Percentiles rank a stretch among this genome's conserved stretches.
phyloP scores from a whole-genome alignment of 345 rosid species.

The Draba incana region DNA sequence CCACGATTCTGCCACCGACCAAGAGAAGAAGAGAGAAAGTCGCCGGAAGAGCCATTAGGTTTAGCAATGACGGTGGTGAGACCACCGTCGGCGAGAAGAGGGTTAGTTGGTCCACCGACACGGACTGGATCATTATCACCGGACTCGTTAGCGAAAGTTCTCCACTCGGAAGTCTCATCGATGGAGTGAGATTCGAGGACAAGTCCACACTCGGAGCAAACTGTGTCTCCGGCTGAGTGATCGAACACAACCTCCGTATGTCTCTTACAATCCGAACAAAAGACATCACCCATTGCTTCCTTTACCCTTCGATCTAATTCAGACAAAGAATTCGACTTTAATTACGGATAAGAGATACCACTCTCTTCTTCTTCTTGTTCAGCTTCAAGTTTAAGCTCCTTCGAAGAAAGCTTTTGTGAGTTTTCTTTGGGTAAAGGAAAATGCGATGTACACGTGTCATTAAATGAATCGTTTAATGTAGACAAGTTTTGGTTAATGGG shows the following conservation, averaged over 20 bases:
- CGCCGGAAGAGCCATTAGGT: constrained; percentile 87
- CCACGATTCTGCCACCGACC: constrained; percentile 99
- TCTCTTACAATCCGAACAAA: constrained; percentile 81
- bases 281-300: constrained; percentile 68
- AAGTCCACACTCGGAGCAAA: constrained; percentile 96
- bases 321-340: constrained; percentile 57
- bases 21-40: constrained; percentile 82
- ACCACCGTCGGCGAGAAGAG: constrained; percentile 80
- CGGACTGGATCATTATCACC: constrained; percentile 91
- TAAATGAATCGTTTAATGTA: background rate
- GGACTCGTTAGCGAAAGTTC: constrained; percentile 90
- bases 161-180: constrained; percentile 96
- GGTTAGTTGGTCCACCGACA: constrained; percentile 90
- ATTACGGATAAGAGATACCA: background rate
- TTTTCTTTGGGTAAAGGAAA: background rate
- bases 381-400: constrained; percentile 3
- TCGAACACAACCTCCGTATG: constrained; percentile 93
- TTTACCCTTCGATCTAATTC: constrained; percentile 22
- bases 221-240: constrained; percentile 96
- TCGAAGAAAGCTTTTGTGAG: background rate
- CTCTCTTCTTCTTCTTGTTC: background rate
- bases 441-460: constrained; percentile 17
- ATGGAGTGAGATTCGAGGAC: constrained; percentile 91
- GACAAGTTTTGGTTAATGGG: background rate
- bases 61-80: constrained; percentile 90